A percentile compares a stretch with the other conserved stretches of the same genome.
Conservation (phyloP, 108 stramenopile species). For the Pseudonitzschia delicatissima region DNA sequence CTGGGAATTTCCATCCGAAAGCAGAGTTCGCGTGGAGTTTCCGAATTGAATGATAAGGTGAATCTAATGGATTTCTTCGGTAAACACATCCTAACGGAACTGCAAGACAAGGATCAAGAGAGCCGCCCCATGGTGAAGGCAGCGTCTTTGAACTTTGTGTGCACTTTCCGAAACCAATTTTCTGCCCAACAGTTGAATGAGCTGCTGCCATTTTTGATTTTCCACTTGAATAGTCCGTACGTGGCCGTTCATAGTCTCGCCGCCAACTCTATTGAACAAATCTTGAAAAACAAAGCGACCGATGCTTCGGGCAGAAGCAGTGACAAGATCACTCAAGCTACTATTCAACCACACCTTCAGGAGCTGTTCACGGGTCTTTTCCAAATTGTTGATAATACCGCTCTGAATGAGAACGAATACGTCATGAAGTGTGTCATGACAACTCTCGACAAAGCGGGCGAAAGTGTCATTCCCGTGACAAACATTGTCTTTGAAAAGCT, state of each 20-base stretch:
- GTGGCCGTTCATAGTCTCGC: constrained; percentile 98
- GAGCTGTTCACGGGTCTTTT: constrained; percentile 87
- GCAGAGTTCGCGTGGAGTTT: constrained; percentile 83
- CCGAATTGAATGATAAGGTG: constrained; percentile 78
- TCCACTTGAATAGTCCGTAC: constrained; percentile 54
- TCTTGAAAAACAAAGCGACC: constrained; percentile 66
- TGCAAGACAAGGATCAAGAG: constrained; percentile 74
- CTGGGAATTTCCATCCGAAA: constrained; percentile 86
- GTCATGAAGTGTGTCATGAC: constrained; percentile 98
- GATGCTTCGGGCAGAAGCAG: constrained; percentile 40
- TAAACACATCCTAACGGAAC: constrained; percentile 77
- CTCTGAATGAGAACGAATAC: constrained; percentile 93
- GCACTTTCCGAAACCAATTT: constrained; percentile 96
- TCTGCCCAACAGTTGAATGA: constrained; percentile 54
- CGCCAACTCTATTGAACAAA: constrained; percentile 87
- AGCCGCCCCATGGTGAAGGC: constrained; percentile 91
- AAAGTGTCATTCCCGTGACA: constrained; percentile 81
- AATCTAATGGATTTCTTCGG: constrained; percentile 90
- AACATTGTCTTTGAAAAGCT: constrained; percentile 83
- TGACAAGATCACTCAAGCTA: constrained; percentile 59
- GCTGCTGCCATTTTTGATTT: constrained; percentile 74
- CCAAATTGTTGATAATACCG: constrained; percentile 77
- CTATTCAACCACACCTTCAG: constrained; percentile 78
- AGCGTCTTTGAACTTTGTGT: constrained; percentile 90
- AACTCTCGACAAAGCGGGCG: constrained; percentile 68